A percentile compares a stretch with the other conserved stretches of the same genome.
phyloP scores from a whole-genome alignment of 1,284 basidiomycete genomes.

The Leccinum huronense region DNA sequence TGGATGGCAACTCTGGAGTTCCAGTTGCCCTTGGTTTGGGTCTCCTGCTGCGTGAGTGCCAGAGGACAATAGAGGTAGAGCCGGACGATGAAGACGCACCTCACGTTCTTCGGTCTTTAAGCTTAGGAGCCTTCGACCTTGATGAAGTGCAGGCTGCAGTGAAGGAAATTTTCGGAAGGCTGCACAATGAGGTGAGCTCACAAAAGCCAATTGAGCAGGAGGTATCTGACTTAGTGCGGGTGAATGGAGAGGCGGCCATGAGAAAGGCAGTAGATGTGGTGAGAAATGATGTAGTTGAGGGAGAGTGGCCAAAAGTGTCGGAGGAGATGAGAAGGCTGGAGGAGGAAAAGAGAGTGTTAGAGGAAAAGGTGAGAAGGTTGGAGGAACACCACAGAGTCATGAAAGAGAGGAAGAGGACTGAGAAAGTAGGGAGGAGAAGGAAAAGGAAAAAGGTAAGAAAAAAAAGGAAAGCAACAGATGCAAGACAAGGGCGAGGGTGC shows the following conservation, averaged over 20 bases:
- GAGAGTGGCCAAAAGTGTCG: neutral
- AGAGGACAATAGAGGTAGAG: neutral
- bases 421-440: neutral
- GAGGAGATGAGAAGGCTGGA: neutral
- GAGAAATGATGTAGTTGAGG: neutral
- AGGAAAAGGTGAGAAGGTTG: neutral
- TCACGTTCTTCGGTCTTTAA: neutral
- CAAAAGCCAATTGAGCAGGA: neutral
- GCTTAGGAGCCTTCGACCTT: neutral
- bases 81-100: neutral
- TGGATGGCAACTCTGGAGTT: neutral
- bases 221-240: too few species aligned
- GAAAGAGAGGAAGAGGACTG: neutral
- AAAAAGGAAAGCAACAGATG: neutral
- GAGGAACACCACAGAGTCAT: neutral
- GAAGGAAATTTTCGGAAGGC: neutral
- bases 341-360: neutral
- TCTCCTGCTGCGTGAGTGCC: neutral
- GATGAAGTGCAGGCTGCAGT: neutral
- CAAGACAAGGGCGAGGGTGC: neutral
- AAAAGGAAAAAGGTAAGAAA: neutral
- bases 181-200: neutral
- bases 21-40: neutral
- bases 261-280: too few species aligned
- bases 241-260: too few species aligned